Evolutionary conservation across 2,329 filamentous ascomycete species (phyloP).

Genomic region (Trichoderma koningii): DNA sequence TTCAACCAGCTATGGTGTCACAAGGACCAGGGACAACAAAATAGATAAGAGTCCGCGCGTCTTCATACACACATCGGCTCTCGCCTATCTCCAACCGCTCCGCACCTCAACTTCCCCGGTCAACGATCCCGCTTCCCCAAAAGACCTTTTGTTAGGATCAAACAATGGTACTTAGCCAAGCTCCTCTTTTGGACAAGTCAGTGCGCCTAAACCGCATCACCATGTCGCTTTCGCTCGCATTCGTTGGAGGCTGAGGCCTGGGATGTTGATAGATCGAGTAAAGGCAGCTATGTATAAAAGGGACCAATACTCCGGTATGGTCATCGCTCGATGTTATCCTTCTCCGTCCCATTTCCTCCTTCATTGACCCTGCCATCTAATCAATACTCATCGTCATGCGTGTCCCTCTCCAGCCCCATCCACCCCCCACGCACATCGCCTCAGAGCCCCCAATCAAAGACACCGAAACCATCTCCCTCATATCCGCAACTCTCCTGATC

Average conservation of each 20-base stretch:
- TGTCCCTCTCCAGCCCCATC: constrained; percentile 23
- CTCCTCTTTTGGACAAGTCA: constrained; percentile 11
- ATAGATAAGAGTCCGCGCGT: not conserved
- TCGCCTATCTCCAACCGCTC: constrained; percentile 3
- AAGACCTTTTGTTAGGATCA: constrained; percentile 4
- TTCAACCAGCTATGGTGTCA: no score
- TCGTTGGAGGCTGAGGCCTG: not conserved
- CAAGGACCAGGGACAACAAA: not conserved
- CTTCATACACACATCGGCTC: not conserved
- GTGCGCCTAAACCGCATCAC: not conserved
- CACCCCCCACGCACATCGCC: constrained; percentile 21
- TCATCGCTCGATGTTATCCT: no score
- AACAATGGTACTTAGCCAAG: constrained; percentile 13
- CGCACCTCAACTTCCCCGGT: not conserved
- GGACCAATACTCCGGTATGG: no score
- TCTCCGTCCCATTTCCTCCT: no score
- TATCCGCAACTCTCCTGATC: constrained; percentile 41
- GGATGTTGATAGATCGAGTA: not conserved
- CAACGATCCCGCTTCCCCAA: not conserved
- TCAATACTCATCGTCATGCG: constrained; percentile 21
- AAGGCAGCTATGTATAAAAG: constrained; percentile 9
- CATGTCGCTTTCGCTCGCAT: not conserved
- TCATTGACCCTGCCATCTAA: no score
- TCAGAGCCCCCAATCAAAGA: constrained; percentile 21
- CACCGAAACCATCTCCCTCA: constrained; percentile 25